Percentiles rank a stretch among this genome's conserved stretches.
Evolutionary conservation across 2,329 filamentous ascomycete species (phyloP).

Genomic region (Diaporthe vaccinii): DNA sequence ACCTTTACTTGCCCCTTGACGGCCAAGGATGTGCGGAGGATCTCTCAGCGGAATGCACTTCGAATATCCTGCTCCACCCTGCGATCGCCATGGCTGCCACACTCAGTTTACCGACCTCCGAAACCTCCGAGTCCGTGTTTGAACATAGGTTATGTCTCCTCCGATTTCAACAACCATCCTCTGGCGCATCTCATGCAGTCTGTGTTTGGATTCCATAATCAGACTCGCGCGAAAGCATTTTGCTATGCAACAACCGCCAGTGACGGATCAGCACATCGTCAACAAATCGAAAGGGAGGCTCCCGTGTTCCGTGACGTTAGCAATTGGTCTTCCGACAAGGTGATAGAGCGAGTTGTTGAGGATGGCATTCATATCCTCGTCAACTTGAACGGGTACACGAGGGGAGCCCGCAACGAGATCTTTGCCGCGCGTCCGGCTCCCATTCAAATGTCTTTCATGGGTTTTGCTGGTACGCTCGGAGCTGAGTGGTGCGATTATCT

Average conservation of each 20-base stretch:
- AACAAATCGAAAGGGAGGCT: conserved; percentile 93
- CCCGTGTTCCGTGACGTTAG: conserved; percentile 93
- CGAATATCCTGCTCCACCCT: conserved; percentile 94
- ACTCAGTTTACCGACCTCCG: conserved; percentile 86
- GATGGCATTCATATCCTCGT: conserved; percentile 95
- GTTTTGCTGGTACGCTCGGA: conserved; percentile 94
- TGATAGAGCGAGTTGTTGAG: conserved; percentile 87
- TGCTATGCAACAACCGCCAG: conserved; percentile 97
- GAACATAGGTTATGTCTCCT: conserved; percentile 96
- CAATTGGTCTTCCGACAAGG: conserved; percentile 84
- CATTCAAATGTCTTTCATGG: conserved; percentile 99
- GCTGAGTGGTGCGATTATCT: conserved; percentile 99
- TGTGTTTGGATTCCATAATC: conserved; percentile 92
- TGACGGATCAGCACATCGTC: conserved; percentile 88
- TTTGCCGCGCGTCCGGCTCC: conserved; percentile 95
- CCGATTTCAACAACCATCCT: conserved; percentile 99
- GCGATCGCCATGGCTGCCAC: conserved; percentile 86
- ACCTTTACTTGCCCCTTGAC: conserved; percentile 96
- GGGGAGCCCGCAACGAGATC: conserved; percentile 96
- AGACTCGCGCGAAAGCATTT: conserved; percentile 80
- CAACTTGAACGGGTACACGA: conserved; percentile 98
- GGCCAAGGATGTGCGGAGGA: conserved; percentile 90
- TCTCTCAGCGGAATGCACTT: conserved; percentile 94
- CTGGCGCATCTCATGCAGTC: conserved; percentile 99
- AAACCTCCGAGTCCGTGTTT: conserved; percentile 83